Evolutionary conservation across 257 asterid species (phyloP).

Genomic region (Nicotiana paniculata): DNA sequence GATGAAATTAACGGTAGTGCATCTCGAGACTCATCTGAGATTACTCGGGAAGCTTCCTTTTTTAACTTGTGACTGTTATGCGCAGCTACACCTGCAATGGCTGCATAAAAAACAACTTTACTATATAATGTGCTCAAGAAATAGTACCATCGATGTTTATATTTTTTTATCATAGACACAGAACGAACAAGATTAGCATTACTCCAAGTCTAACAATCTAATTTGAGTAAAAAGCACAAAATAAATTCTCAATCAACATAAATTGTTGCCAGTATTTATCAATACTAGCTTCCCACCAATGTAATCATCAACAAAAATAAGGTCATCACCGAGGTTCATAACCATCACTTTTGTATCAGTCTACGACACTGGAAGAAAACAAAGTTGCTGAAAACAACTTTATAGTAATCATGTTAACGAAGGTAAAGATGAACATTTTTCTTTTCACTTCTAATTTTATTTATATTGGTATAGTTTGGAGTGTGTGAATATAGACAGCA

Average conservation of each 20-base stretch:
- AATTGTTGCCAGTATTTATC: not conserved
- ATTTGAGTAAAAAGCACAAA: not conserved
- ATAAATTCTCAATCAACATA: not conserved
- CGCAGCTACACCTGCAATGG: conserved; percentile 91
- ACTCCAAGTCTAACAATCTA: not conserved
- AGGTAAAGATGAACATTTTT: conserved; percentile 31
- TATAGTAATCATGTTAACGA: conserved; percentile 59
- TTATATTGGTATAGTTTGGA: not conserved
- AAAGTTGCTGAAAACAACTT: conserved; percentile 63
- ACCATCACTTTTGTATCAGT: not conserved
- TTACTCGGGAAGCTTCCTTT: conserved; percentile 61
- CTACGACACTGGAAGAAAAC: conserved; percentile 49
- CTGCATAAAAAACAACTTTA: conserved; percentile 38
- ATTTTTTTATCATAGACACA: not conserved
- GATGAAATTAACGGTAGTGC: conserved; percentile 34
- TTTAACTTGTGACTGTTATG: conserved; percentile 87
- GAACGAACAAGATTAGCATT: not conserved
- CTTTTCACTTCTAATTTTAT: not conserved
- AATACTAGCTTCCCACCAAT: not conserved
- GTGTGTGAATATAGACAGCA: not conserved
- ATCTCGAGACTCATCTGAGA: conserved; percentile 31
- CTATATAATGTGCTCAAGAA: not conserved
- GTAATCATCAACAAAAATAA: not conserved
- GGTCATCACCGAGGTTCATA: not conserved
- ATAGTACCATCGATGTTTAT: not conserved